Percentiles rank a stretch among this genome's conserved stretches.
Evolutionary conservation across 306 rosid genomes (phyloP).

Genomic region (Corylus avellana): DNA sequence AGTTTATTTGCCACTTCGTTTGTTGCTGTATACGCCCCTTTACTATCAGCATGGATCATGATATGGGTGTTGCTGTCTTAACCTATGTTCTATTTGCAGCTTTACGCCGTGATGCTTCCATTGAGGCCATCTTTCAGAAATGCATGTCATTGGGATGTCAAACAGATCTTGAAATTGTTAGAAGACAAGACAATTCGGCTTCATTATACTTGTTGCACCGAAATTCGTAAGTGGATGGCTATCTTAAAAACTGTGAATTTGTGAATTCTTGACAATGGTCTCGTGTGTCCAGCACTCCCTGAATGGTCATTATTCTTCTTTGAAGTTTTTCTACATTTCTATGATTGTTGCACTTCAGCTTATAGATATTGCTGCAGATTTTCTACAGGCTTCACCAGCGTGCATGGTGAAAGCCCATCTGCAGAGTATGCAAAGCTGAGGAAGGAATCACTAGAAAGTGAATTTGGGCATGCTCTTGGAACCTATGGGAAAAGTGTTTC

Average conservation of each 20-base stretch:
- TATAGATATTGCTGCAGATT: conserved; percentile 52
- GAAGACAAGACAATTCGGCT: conserved; percentile 36
- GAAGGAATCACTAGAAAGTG: conserved; percentile 76
- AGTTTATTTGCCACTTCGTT: conserved; percentile 1
- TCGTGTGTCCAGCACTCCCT: conserved; percentile 2
- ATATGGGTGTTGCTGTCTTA: neutral
- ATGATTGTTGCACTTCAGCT: conserved; percentile 2
- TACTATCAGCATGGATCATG: neutral
- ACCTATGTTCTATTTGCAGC: conserved; percentile 41
- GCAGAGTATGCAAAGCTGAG: conserved; percentile 88
- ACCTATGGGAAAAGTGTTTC: conserved; percentile 63
- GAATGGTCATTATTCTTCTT: conserved; percentile 10
- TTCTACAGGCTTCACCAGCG: conserved; percentile 82
- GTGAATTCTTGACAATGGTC: conserved; percentile 4
- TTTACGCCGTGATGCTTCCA: conserved; percentile 31
- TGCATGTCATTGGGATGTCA: conserved; percentile 47
- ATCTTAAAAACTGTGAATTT: neutral
- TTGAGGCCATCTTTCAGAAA: conserved; percentile 41
- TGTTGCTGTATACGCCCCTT: conserved; percentile 2
- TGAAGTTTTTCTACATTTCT: conserved; percentile 15
- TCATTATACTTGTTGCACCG: conserved; percentile 47
- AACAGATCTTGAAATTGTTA: conserved; percentile 31
- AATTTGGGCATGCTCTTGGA: conserved; percentile 81
- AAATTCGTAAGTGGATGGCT: conserved; percentile 54
- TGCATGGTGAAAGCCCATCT: conserved; percentile 90